Evolutionary conservation across 2,329 filamentous ascomycete genomes (phyloP), one percentile per base, ranked within the genome.

Genomic region (Dendryphion nanum): DNA sequence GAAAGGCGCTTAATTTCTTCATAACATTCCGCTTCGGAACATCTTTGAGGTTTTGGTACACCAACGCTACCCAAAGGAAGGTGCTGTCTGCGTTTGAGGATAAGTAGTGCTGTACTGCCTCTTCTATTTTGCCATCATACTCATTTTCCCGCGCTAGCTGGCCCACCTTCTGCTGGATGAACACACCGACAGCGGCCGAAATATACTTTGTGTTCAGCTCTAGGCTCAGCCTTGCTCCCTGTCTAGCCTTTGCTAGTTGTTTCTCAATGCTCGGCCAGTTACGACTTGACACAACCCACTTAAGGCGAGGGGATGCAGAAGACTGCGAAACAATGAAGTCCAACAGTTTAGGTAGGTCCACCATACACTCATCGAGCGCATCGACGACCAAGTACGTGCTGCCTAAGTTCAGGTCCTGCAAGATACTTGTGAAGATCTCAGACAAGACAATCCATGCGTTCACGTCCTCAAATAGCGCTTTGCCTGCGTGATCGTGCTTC

Each of bases 401-500:
- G 12, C 18, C 20, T 8, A 1, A 41, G 26, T 7, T 50, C 2
- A 42, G 38, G 36, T 74, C 66, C 12, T 59, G 13, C 3, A 77
- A 40, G 7, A 77, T 72, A 2, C 46, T 42, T 1, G 18, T 42
- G 0, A 77, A 58, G 2, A 75, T 65, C 2, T 59, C 37, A 0
- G 44, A 59, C 6, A 77, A 35, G 1, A 55, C 50, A 26, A 51
- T 19, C 58, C 62, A 72, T 2, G 63, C 55, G 55, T 70, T 71
- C 0, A 26, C 12, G 26, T 63, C 67, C n/a, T 70, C 53, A 36
- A 77, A 76, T 0, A 69, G 42, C 1, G 34, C 28, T 35, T 55
- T 54, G 1, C 69, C 68, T 0, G 44, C 49, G 3, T 41, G 5
- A 4, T 70, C 53, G 28, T 72, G 69, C 28, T 56, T 51, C 10